These are phyloP conservation scores for Setaria viridis DNA, from an alignment of 202 grass and related monocot species.

Conservation along the genomic window DNA sequence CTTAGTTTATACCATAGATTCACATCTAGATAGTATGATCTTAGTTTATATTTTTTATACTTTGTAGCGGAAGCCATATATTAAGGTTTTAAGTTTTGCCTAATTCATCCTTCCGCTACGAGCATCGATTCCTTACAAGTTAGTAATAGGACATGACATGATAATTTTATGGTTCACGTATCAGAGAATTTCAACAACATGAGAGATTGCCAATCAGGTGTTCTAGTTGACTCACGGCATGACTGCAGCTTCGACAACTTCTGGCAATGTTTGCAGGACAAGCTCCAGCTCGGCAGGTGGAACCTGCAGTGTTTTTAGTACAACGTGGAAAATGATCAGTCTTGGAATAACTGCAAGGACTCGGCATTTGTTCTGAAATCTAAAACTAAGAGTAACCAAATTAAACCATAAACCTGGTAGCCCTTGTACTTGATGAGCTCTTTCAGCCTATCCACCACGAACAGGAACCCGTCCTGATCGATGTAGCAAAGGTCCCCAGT, in stretches of 20 bases:
- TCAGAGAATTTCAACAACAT: no score
- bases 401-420: conserved; percentile 55
- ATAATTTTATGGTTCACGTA: no score
- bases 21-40: no score
- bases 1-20: no score
- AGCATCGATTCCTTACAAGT: no score
- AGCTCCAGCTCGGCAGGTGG: conserved; percentile 84
- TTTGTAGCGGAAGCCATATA: no score
- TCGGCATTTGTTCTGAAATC: not conserved
- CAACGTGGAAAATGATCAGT: not conserved
- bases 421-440: conserved; percentile 89
- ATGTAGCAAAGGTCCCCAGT: conserved; percentile 82
- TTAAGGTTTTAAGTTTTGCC: no score
- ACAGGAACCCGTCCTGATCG: conserved; percentile 71
- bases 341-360: not conserved
- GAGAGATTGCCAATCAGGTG: no score
- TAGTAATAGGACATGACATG: no score
- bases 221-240: conserved; percentile 55
- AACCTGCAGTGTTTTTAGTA: conserved; percentile 50
- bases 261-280: conserved; percentile 65
- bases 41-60: no score
- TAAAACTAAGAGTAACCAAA: not conserved
- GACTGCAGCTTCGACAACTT: conserved; percentile 68
- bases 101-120: no score
- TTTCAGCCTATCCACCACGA: conserved; percentile 77